Conservation (phyloP, 805 yeast genomes). For the Starmera dryadoides region DNA sequence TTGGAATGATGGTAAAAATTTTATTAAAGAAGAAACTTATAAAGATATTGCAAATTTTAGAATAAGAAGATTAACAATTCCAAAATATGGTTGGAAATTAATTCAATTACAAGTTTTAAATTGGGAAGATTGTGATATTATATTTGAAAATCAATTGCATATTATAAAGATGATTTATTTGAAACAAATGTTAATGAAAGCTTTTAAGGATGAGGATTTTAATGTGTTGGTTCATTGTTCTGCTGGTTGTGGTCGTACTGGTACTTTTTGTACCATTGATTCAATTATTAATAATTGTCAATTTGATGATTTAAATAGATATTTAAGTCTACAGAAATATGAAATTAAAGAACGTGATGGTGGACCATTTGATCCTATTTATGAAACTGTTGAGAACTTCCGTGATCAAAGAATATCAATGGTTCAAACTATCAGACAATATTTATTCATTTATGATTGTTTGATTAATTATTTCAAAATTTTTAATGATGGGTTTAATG, state of each 20-base stretch:
- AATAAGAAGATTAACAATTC: slow-evolving; percentile 39
- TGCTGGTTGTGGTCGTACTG: slow-evolving; percentile 97
- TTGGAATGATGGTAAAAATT: slow-evolving; percentile 60
- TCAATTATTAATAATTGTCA: slow-evolving; percentile 35
- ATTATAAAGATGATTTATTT: slow-evolving; percentile 46
- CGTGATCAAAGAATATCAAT: slow-evolving; percentile 72
- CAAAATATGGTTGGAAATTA: slow-evolving; percentile 33
- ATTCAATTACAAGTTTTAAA: slow-evolving; percentile 68
- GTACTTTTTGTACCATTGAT: slow-evolving; percentile 75
- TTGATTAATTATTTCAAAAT: slow-evolving; percentile 19
- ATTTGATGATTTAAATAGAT: slow-evolving; percentile 1
- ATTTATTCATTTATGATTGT: slow-evolving; percentile 64
- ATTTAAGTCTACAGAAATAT: slow-evolving; percentile 38
- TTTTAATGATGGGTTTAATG: slow-evolving; percentile 8
- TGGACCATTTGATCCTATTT: slow-evolving; percentile 42
- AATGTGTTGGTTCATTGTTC: slow-evolving; percentile 77
- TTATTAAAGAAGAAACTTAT: slow-evolving; percentile 9
- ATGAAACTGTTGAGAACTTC: slow-evolving; percentile 55
- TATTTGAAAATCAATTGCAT: slow-evolving; percentile 40
- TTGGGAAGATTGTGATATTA: slow-evolving; percentile 82
- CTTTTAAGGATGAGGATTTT: slow-evolving; percentile 17
- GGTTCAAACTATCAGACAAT: slow-evolving; percentile 80
- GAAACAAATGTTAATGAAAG: slow-evolving; percentile 33
- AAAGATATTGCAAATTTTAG: slow-evolving; percentile 13
- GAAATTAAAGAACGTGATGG: slow-evolving; percentile 3